Conservation (phyloP, 345 rosid genomes). For the Carallia brachiata region DNA sequence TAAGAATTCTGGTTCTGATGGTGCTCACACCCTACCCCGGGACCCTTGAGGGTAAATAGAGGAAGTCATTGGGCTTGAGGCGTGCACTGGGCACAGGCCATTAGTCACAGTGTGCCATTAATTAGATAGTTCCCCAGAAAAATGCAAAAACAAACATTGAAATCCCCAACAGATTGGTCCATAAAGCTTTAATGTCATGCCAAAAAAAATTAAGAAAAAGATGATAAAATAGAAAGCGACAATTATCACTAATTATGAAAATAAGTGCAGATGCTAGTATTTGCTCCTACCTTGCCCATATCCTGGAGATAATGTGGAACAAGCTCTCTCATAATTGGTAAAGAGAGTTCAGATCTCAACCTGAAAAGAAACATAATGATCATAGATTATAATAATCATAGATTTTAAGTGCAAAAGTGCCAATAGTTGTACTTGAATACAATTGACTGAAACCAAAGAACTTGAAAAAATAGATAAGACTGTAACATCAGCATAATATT, state of each 20-base stretch:
- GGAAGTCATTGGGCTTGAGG: no score
- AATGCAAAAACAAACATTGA: no score
- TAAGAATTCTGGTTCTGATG: no score
- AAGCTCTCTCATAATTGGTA: constrained; percentile 92
- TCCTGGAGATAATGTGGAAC: constrained; percentile 97
- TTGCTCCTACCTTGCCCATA: constrained; percentile 63
- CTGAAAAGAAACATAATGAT: constrained; percentile 37
- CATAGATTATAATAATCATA: constrained; percentile 2
- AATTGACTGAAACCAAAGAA: constrained; percentile 5
- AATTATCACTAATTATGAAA: no score
- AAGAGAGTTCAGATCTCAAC: constrained; percentile 88
- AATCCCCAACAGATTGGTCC: no score
- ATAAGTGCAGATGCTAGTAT: no score
- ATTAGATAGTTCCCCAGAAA: no score
- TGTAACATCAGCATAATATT: not conserved
- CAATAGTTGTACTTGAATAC: constrained; percentile 1
- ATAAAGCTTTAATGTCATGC: no score
- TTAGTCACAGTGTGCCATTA: no score
- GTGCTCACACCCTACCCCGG: no score
- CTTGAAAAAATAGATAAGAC: not conserved
- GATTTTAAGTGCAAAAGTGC: constrained; percentile 4
- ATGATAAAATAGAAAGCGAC: not conserved
- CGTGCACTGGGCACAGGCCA: no score
- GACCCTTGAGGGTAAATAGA: no score
- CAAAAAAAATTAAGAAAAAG: not conserved